phyloP scores from a whole-genome alignment of 495 filamentous ascomycete genomes.

The Lineolata rhizophorae region DNA sequence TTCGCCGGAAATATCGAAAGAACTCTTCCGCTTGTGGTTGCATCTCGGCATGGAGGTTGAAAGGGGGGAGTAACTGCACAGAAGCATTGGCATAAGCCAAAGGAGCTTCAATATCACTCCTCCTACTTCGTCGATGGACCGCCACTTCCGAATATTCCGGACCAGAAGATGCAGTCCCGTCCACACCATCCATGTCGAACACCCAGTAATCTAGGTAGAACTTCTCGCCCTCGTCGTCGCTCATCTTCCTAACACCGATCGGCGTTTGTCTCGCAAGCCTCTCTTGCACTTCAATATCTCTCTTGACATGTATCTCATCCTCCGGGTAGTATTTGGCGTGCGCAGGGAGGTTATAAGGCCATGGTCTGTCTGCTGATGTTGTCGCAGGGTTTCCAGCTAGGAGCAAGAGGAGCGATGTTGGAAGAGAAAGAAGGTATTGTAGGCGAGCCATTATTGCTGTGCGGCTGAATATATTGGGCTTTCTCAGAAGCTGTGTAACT shows the following conservation, averaged over 20 bases:
- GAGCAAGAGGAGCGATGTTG: too few species aligned
- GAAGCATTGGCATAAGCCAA: conserved; percentile 1
- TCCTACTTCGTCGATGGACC: too few species aligned
- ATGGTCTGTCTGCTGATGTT: conserved; percentile 10
- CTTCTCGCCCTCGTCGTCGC: conserved; percentile 60
- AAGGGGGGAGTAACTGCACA: conserved; percentile 15
- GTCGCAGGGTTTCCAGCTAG: too few species aligned
- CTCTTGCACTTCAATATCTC: conserved; percentile 16
- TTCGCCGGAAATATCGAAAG: conserved; percentile 8
- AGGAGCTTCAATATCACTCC: too few species aligned
- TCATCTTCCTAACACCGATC: conserved; percentile 51
- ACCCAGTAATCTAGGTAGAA: conserved; percentile 49
- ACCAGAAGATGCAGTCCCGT: too few species aligned
- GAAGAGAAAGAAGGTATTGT: too few species aligned
- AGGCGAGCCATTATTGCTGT: too few species aligned
- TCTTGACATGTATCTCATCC: conserved; percentile 15
- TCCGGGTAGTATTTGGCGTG: conserved; percentile 23
- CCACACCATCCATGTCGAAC: conserved; percentile 20
- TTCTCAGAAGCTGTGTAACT: too few species aligned
- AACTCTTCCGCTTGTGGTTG: conserved; percentile 2
- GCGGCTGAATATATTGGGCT: too few species aligned
- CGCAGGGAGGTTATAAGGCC: conserved; percentile 23
- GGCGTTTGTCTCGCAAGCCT: conserved; percentile 13
- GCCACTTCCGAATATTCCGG: too few species aligned
- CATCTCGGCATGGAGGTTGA: conserved; percentile 15